Percentiles rank a stretch among this genome's conserved stretches.
Evolutionary conservation across 371 early-diverging fungal species (phyloP).

Genomic region (Lichtheimia ramosa): DNA sequence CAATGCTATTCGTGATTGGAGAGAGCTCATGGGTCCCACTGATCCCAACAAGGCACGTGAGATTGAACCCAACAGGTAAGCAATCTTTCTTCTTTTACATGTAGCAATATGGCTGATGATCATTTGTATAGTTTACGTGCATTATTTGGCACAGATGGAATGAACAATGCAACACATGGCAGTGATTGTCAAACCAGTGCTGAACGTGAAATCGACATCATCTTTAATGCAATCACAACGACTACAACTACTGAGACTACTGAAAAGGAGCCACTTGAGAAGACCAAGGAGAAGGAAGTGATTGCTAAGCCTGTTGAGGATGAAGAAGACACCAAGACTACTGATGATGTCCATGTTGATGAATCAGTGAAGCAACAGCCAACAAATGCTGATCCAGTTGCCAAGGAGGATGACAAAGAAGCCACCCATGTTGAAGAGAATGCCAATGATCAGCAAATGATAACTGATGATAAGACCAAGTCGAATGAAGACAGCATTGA

Average conservation of each 20-base stretch:
- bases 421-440: background rate
- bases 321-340: background rate
- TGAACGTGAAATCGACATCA: constrained; percentile 63
- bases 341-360: background rate
- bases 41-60: constrained; percentile 67
- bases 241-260: background rate
- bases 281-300: background rate
- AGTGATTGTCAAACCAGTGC: constrained; percentile 69
- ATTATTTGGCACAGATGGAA: constrained; percentile 63
- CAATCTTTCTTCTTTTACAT: background rate
- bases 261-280: background rate
- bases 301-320: background rate
- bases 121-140: constrained; percentile 50
- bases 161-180: constrained; percentile 76
- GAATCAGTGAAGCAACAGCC: background rate
- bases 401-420: background rate
- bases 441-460: too few species aligned
- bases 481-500: background rate
- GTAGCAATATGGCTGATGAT: background rate
- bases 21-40: constrained; percentile 76
- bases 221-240: constrained; percentile 41
- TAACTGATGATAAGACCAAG: too few species aligned
- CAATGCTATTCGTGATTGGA: constrained; percentile 68
- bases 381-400: background rate
- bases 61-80: constrained; percentile 52